phyloP scores from a whole-genome alignment of 2,329 filamentous ascomycete species.

The Neonectria ditissima region DNA sequence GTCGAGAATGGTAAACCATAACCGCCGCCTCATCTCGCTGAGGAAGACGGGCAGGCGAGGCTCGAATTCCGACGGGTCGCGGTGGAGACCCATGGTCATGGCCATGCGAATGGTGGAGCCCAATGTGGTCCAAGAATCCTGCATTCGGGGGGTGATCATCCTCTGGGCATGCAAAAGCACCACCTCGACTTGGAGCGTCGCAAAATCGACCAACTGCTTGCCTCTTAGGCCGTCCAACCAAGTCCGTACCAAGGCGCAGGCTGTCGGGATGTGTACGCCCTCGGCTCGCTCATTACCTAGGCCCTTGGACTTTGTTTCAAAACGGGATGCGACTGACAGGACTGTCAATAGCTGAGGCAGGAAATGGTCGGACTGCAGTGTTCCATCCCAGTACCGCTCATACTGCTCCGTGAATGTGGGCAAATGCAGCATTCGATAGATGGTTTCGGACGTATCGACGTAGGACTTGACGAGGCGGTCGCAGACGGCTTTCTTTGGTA shows the following conservation, averaged over 20 bases:
- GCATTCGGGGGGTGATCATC: conserved; percentile 63
- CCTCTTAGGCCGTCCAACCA: conserved; percentile 66
- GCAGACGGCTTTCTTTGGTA: conserved; percentile 64
- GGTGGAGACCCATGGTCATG: conserved; percentile 70
- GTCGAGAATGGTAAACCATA: conserved; percentile 69
- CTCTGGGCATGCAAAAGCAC: conserved; percentile 65
- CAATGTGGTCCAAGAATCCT: conserved; percentile 67
- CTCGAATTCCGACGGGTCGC: conserved; percentile 66
- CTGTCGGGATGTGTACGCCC: conserved; percentile 68
- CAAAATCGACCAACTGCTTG: conserved; percentile 64
- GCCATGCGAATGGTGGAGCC: conserved; percentile 67
- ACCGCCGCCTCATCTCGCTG: conserved; percentile 64
- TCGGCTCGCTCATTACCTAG: conserved; percentile 64
- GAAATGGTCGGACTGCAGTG: conserved; percentile 61
- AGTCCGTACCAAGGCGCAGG: conserved; percentile 64
- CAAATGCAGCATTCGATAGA: conserved; percentile 66
- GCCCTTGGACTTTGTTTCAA: conserved; percentile 63
- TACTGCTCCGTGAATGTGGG: conserved; percentile 65
- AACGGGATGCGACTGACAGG: conserved; percentile 65
- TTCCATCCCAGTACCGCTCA: conserved; percentile 63
- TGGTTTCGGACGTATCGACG: conserved; percentile 62
- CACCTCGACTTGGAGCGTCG: conserved; percentile 65
- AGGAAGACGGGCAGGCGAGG: conserved; percentile 62
- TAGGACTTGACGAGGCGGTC: conserved; percentile 64
- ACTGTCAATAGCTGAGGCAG: conserved; percentile 66